Conservation (phyloP, 495 filamentous ascomycete genomes). For the Aspergillus homomorphus region DNA sequence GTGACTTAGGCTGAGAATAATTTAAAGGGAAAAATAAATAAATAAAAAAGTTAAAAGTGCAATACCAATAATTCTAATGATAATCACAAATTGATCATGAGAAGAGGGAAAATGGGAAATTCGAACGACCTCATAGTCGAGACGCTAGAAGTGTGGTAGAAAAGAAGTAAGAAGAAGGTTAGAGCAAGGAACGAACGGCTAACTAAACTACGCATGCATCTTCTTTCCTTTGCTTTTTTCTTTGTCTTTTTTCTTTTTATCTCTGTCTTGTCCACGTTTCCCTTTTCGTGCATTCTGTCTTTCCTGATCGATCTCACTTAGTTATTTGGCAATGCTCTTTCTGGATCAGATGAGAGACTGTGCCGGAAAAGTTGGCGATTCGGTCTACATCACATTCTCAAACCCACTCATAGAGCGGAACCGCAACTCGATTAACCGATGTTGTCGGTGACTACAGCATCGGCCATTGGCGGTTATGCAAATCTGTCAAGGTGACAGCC, state of each 20-base stretch:
- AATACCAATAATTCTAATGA: constrained; percentile 10
- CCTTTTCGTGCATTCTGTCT: constrained; percentile 1
- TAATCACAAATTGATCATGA: constrained; percentile 10
- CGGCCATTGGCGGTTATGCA: constrained; percentile 32
- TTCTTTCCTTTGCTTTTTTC: background rate
- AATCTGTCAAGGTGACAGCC: constrained; percentile 26
- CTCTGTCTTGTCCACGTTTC: constrained; percentile 9
- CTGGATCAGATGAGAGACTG: background rate
- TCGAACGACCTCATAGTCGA: background rate
- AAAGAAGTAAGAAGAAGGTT: constrained; percentile 15
- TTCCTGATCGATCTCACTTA: constrained; percentile 1
- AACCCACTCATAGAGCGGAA: constrained; percentile 13
- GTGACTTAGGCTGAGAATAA: constrained; percentile 3
- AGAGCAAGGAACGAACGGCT: constrained; percentile 10
- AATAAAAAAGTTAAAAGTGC: constrained; percentile 13
- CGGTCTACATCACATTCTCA: constrained; percentile 23
- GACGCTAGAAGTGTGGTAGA: constrained; percentile 1
- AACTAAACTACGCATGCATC: constrained; percentile 22
- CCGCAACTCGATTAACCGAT: background rate
- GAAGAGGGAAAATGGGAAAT: constrained; percentile 3
- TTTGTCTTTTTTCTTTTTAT: constrained; percentile 1
- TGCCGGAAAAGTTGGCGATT: constrained; percentile 22
- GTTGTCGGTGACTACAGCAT: constrained; percentile 7
- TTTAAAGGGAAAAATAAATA: constrained; percentile 12
- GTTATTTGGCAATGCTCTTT: background rate